Base-by-base conservation (phyloP, 495 filamentous ascomycete species). In the Penicillium mononematosum region DNA sequence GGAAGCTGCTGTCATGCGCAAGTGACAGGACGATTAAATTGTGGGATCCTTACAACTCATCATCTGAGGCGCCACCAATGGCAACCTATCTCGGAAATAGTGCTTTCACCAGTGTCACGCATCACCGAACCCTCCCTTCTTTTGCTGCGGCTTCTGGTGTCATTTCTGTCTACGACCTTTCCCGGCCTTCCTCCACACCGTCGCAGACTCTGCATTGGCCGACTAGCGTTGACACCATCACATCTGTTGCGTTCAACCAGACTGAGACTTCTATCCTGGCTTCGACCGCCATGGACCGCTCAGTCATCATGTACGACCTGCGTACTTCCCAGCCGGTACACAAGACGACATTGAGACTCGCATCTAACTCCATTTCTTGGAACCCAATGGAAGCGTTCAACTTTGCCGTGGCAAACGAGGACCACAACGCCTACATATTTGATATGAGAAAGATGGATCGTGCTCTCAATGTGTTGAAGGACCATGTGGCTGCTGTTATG, bases 381-480 rank as follows among this genome's bases (percentile, higher is more conserved):
- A 98, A 98, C 67, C 94, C 93, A 0, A 92, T 96, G 86, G 92
- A 96, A 72, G 86, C 91, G 7, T 92, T 95, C 79, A 96, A 96
- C 67, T 90, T 96, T 66, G 89, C 88, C 16, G 85, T 90, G 24
- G 91, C 86, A 4, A 88, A 83, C 58, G 91, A 90, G 75, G 88
- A 90, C 54, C 87, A 90, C 66, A 90, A 91, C 72, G 78, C 82
- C 51, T 87, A 92, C 68, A 79, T 93, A 20, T 95, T 94, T 66
- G 91, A 96, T 71, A 92, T 91, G 88, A 80, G 91, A 56, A 91
- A 91, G 62, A 83, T 92, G 69, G 78, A 85, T 54, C 85, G 91
- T 49, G 89, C 91, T 3, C 70, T 92, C 45, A 98, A 98, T 66
- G 85, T 97, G n/a, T 81, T 94, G 16, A 95, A 94, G 75, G 94